Evolutionary conservation across 2,329 filamentous ascomycete species (phyloP).

Genomic region (Allantophomopsis cytisporea): DNA sequence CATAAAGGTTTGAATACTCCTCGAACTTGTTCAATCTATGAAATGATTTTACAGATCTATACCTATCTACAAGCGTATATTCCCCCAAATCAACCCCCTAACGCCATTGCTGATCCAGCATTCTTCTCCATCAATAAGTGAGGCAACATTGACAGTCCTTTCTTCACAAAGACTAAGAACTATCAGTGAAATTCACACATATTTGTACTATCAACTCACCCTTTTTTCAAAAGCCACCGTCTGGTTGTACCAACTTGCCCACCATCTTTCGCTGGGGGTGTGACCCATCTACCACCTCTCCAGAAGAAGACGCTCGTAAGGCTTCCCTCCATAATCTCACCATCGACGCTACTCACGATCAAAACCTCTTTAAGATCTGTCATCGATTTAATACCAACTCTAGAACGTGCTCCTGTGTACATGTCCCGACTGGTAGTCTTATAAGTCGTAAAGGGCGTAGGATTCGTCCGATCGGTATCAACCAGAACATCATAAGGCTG

Average conservation of each 20-base stretch:
- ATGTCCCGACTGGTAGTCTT: slow-evolving; percentile 68
- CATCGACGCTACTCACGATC: slow-evolving; percentile 42
- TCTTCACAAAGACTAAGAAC: slow-evolving; percentile 48
- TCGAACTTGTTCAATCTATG: no score
- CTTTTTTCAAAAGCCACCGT: slow-evolving; percentile 63
- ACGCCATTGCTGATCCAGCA: slow-evolving; percentile 87
- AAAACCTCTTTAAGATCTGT: slow-evolving; percentile 56
- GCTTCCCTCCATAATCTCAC: slow-evolving; percentile 73
- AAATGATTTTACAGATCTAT: neutral
- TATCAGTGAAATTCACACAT: neutral
- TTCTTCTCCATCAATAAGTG: slow-evolving; percentile 57
- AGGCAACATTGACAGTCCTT: slow-evolving; percentile 40
- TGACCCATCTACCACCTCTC: slow-evolving; percentile 62
- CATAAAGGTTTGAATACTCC: no score
- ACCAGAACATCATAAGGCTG: slow-evolving; percentile 32
- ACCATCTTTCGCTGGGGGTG: slow-evolving; percentile 62
- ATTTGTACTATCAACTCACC: slow-evolving; percentile 23
- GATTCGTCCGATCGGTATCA: slow-evolving; percentile 33
- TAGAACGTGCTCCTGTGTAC: slow-evolving; percentile 57
- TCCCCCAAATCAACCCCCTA: slow-evolving; percentile 55
- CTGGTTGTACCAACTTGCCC: slow-evolving; percentile 75
- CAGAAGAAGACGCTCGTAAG: slow-evolving; percentile 74
- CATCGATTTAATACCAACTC: slow-evolving; percentile 36
- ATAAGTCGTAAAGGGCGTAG: slow-evolving; percentile 60
- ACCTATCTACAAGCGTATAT: slow-evolving; percentile 8